Evolutionary conservation across 2,329 filamentous ascomycete genomes (phyloP).

Genomic region (Fusarium anguioides): DNA sequence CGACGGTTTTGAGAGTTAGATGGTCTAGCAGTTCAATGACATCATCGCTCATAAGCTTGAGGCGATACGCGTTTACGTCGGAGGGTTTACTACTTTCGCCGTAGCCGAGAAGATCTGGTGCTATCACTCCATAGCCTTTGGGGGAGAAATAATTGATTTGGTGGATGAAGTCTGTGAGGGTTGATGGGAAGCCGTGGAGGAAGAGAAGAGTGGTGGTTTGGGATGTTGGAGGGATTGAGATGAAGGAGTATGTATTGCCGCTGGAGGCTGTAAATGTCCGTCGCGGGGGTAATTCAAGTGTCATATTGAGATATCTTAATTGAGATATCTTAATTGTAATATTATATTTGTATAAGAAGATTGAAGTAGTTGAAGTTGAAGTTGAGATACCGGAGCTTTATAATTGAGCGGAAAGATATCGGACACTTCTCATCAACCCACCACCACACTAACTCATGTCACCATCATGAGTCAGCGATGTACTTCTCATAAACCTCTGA

Average conservation of each 20-base stretch:
- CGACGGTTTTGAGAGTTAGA: conserved; percentile 49
- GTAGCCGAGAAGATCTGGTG: conserved; percentile 55
- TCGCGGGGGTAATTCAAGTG: neutral
- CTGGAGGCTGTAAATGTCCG: conserved; percentile 23
- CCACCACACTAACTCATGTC: neutral
- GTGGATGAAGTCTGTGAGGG: conserved; percentile 56
- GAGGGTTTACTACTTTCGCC: conserved; percentile 50
- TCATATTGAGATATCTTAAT: conserved; percentile 22
- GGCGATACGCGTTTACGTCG: conserved; percentile 45
- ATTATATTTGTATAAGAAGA: too few species aligned
- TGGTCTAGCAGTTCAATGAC: conserved; percentile 49
- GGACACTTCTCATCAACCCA: conserved; percentile 34
- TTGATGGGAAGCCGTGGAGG: conserved; percentile 62
- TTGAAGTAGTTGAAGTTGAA: neutral
- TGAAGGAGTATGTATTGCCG: conserved; percentile 48
- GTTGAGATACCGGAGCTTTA: conserved; percentile 12
- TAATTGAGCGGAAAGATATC: conserved; percentile 42
- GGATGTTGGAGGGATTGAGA: conserved; percentile 38
- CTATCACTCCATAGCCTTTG: conserved; percentile 56
- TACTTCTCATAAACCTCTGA: conserved; percentile 60
- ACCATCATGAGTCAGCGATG: conserved; percentile 50
- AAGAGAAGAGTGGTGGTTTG: conserved; percentile 54
- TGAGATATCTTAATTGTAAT: too few species aligned
- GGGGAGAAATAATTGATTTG: conserved; percentile 51
- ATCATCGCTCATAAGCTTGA: conserved; percentile 49